Evolutionary conservation across 192 early-diverging fungal genomes (phyloP).

Genomic region (Rhizophagus clarus): DNA sequence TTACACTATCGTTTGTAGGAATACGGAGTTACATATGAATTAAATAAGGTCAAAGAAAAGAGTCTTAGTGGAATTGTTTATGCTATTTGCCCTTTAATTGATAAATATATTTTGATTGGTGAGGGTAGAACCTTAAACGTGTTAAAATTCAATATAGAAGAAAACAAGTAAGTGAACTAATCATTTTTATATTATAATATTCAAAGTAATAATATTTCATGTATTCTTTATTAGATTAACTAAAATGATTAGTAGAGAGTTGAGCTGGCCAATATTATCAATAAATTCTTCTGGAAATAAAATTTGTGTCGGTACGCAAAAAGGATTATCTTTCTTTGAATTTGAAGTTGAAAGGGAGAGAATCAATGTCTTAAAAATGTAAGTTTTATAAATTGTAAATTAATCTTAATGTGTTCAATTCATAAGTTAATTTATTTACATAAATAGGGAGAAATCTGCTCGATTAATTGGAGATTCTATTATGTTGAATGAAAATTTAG

Average conservation of each 20-base stretch:
- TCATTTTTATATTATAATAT: background rate
- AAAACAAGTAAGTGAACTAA: background rate
- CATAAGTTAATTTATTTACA: background rate
- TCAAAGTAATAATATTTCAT: background rate
- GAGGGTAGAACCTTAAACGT: slow-evolving; percentile 15
- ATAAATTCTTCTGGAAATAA: slow-evolving; percentile 7
- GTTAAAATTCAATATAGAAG: background rate
- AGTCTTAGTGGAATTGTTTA: background rate
- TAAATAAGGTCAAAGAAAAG: background rate
- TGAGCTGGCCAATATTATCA: slow-evolving; percentile 23
- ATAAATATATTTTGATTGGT: slow-evolving; percentile 9
- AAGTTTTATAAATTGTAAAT: background rate
- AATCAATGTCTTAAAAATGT: slow-evolving; percentile 12
- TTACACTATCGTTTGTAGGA: background rate
- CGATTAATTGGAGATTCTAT: slow-evolving; percentile 9
- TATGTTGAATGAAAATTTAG: slow-evolving; percentile 26
- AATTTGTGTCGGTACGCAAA: slow-evolving; percentile 13
- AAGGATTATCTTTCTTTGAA: slow-evolving; percentile 21
- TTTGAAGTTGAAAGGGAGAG: background rate
- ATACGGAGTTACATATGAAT: slow-evolving; percentile 7
- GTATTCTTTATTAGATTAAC: background rate
- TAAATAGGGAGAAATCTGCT: background rate
- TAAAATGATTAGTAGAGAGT: background rate
- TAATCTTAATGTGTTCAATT: background rate
- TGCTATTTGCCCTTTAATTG: slow-evolving; percentile 11